Conservation (phyloP, 176 grass and related monocot species). For the Ensete glaucum region DNA sequence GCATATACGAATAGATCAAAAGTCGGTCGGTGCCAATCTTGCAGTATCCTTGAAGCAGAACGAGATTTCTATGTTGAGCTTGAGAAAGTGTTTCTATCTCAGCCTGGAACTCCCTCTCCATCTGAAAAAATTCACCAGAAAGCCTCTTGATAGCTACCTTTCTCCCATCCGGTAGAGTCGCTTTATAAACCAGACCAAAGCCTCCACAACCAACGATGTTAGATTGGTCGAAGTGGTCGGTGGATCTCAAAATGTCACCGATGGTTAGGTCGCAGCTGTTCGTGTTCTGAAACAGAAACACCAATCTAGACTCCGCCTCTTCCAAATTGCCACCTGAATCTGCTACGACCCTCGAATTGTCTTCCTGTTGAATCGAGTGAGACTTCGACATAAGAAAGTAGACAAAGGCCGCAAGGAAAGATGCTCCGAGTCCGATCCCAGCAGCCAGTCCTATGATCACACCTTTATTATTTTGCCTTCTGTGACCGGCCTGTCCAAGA, state of each 20-base stretch:
- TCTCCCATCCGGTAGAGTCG: slow-evolving; percentile 57
- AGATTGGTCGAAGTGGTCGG: slow-evolving; percentile 89
- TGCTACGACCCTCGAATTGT: slow-evolving; percentile 39
- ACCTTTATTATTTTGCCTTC: slow-evolving; percentile 50
- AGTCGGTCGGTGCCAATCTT: slow-evolving; percentile 73
- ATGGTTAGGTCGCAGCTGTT: slow-evolving; percentile 64
- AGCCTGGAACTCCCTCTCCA: slow-evolving; percentile 97
- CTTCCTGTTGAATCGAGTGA: slow-evolving; percentile 39
- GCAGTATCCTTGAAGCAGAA: slow-evolving; percentile 98
- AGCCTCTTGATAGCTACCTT: slow-evolving; percentile 79
- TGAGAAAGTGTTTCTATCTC: slow-evolving; percentile 90
- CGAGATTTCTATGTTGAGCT: slow-evolving; percentile 88
- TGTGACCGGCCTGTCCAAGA: slow-evolving; percentile 10
- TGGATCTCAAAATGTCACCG: slow-evolving; percentile 80
- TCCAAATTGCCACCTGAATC: slow-evolving; percentile 46
- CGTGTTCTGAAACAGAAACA: slow-evolving; percentile 81
- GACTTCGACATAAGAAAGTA: slow-evolving; percentile 42
- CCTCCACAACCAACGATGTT: slow-evolving; percentile 97
- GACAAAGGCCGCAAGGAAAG: slow-evolving; percentile 43
- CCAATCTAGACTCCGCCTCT: slow-evolving; percentile 54
- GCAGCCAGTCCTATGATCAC: slow-evolving; percentile 55
- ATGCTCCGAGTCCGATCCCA: slow-evolving; percentile 53
- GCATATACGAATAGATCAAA: slow-evolving; percentile 92
- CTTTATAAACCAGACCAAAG: slow-evolving; percentile 92
- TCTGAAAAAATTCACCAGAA: slow-evolving; percentile 82